These are phyloP conservation scores for Naganishia vaughanmartiniae DNA, from an alignment of 768 basidiomycete genomes.

Conservation along the genomic window DNA sequence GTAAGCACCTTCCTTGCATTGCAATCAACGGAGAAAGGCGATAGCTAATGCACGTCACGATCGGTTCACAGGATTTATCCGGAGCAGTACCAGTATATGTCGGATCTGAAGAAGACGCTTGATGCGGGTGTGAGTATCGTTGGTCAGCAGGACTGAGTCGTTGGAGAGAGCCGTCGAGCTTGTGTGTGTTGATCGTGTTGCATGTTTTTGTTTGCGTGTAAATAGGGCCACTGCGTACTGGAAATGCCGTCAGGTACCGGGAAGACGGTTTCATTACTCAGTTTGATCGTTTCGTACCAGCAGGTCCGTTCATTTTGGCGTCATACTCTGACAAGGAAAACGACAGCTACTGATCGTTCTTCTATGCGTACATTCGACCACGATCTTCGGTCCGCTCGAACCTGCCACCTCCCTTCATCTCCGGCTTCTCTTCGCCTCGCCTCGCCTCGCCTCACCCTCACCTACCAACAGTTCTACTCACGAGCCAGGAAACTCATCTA, in stretches of 20 bases:
- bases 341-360: too few species aligned
- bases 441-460: not conserved
- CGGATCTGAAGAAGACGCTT: slow-evolving; percentile 91
- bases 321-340: not conserved
- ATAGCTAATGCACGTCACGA: slow-evolving; percentile 7
- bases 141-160: too few species aligned
- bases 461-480: slow-evolving; percentile 70
- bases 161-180: too few species aligned
- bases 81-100: slow-evolving; percentile 99
- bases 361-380: too few species aligned
- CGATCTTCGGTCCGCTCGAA: not conserved
- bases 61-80: slow-evolving; percentile 10
- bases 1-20: slow-evolving; percentile 34
- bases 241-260: slow-evolving; percentile 99
- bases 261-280: slow-evolving; percentile 93
- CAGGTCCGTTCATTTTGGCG: slow-evolving; percentile 59
- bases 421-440: not conserved
- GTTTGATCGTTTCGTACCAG: slow-evolving; percentile 95
- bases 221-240: slow-evolving; percentile 96
- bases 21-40: not conserved
- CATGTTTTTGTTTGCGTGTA: not conserved
- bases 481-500: slow-evolving; percentile 92
- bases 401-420: not conserved
- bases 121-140: slow-evolving; percentile 73
- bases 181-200: too few species aligned